These are phyloP conservation scores for Chytriomyces sp. DNA, from an alignment of 192 early-diverging fungal genomes.

Conservation along the genomic window DNA sequence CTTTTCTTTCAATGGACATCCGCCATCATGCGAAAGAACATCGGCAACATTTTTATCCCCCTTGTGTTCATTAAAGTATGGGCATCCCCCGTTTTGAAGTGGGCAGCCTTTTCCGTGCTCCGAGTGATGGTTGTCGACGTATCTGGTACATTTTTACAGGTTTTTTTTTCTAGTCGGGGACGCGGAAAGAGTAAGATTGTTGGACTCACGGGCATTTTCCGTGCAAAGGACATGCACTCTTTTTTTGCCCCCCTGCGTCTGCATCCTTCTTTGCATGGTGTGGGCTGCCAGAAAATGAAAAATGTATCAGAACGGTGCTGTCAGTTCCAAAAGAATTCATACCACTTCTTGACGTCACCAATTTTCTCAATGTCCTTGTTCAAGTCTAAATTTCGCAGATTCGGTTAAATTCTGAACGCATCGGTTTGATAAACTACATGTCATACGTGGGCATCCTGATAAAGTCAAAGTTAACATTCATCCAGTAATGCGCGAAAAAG, in stretches of 20 bases:
- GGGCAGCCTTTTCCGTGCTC: conserved; percentile 22
- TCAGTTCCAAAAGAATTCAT: neutral
- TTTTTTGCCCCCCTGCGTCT: neutral
- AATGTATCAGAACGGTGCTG: neutral
- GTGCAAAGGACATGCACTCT: neutral
- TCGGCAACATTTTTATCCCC: conserved; percentile 11
- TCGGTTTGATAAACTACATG: too few relatives aligned
- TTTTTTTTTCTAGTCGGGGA: too few relatives aligned
- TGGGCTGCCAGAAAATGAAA: neutral
- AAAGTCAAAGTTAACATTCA: too few relatives aligned
- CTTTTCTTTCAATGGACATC: conserved; percentile 43
- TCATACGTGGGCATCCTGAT: conserved; percentile 3
- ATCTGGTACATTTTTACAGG: too few relatives aligned
- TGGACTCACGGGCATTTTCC: conserved; percentile 19
- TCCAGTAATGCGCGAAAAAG: too few relatives aligned
- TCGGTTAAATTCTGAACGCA: too few relatives aligned
- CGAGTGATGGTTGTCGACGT: conserved; percentile 7
- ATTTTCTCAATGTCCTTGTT: conserved; percentile 15
- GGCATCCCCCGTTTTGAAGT: conserved; percentile 21
- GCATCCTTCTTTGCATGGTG: neutral
- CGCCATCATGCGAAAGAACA: conserved; percentile 12
- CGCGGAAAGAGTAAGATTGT: neutral
- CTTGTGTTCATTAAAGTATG: conserved; percentile 13
- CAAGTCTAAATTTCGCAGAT: conserved; percentile 9
- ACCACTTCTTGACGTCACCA: neutral